Conservation (phyloP, 352 stramenopile genomes). For the Globisporangium orthogonon region DNA sequence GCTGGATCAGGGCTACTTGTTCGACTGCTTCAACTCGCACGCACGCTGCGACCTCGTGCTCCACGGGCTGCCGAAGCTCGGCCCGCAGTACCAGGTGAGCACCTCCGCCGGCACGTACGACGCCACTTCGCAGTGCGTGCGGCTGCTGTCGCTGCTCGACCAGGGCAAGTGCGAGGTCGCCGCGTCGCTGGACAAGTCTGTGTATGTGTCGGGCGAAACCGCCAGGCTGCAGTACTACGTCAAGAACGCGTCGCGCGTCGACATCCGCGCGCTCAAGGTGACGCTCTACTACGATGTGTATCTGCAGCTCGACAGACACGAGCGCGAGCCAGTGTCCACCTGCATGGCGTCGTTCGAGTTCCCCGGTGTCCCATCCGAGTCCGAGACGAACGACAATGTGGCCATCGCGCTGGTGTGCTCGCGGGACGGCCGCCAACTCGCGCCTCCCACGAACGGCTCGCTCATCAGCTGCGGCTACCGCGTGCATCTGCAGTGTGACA, state of each 20-base stretch:
- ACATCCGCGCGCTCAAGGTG: slow-evolving; percentile 27
- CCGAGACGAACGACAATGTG: slow-evolving; percentile 8
- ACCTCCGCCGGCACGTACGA: slow-evolving; percentile 11
- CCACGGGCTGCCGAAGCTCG: slow-evolving; percentile 19
- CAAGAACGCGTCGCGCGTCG: slow-evolving; percentile 23
- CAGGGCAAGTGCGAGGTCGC: slow-evolving; percentile 27
- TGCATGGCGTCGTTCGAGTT: slow-evolving; percentile 1
- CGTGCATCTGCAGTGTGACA: slow-evolving; percentile 33
- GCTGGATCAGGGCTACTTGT: slow-evolving; percentile 6
- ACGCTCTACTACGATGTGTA: slow-evolving; percentile 22
- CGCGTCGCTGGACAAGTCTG: slow-evolving; percentile 29
- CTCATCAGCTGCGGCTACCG: slow-evolving; percentile 28
- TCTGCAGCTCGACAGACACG: slow-evolving; percentile 3
- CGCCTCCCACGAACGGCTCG: slow-evolving; percentile 20
- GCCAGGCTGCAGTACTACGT: slow-evolving; percentile 29
- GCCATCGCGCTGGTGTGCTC: slow-evolving; percentile 14
- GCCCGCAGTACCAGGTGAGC: slow-evolving; percentile 13
- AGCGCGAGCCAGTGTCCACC: slow-evolving; percentile 4
- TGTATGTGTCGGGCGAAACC: slow-evolving; percentile 24
- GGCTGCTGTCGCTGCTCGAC: slow-evolving; percentile 29
- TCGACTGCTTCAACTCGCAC: slow-evolving; percentile 3
- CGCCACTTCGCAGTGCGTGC: slow-evolving; percentile 21
- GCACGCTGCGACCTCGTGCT: slow-evolving; percentile 18
- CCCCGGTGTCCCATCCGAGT: slow-evolving; percentile 12
- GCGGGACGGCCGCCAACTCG: slow-evolving; percentile 9